These are phyloP conservation scores for Phaffia australis DNA, from an alignment of 768 basidiomycete genomes.

Conservation along the genomic window DNA sequence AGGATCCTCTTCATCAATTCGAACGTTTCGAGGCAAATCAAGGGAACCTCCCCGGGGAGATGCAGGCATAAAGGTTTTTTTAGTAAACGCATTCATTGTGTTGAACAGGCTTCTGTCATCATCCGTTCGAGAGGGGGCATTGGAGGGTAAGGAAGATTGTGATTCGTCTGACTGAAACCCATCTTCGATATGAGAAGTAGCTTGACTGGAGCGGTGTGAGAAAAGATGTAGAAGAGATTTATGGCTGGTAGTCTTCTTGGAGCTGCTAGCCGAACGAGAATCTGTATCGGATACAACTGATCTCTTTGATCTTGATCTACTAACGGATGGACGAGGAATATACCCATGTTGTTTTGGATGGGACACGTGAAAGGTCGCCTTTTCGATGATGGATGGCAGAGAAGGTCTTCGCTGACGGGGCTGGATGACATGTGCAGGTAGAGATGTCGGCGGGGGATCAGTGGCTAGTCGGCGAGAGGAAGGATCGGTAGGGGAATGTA, in stretches of 20 bases:
- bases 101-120: conserved; percentile 14
- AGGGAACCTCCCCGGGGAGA: too few species aligned
- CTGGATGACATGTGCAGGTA: conserved; percentile 5
- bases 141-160: conserved; percentile 17
- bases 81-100: conserved; percentile 16
- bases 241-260: neutral
- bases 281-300: conserved; percentile 2
- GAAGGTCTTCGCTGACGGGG: conserved; percentile 33
- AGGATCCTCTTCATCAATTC: too few species aligned
- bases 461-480: conserved; percentile 9
- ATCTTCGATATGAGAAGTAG: neutral
- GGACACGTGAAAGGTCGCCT: conserved; percentile 37
- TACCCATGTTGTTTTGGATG: conserved; percentile 8
- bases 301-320: neutral
- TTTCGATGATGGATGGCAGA: conserved; percentile 42
- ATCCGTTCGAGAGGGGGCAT: conserved; percentile 1
- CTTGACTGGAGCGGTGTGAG: neutral
- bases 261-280: conserved; percentile 12
- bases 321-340: neutral
- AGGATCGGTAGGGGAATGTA: conserved; percentile 3
- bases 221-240: conserved; percentile 19
- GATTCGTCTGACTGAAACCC: conserved; percentile 6
- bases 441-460: conserved; percentile 8
- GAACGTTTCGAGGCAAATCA: too few species aligned
- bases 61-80: neutral